These are phyloP conservation scores for Chiua sp. DNA, from an alignment of 1,284 basidiomycete genomes.

Conservation along the genomic window DNA sequence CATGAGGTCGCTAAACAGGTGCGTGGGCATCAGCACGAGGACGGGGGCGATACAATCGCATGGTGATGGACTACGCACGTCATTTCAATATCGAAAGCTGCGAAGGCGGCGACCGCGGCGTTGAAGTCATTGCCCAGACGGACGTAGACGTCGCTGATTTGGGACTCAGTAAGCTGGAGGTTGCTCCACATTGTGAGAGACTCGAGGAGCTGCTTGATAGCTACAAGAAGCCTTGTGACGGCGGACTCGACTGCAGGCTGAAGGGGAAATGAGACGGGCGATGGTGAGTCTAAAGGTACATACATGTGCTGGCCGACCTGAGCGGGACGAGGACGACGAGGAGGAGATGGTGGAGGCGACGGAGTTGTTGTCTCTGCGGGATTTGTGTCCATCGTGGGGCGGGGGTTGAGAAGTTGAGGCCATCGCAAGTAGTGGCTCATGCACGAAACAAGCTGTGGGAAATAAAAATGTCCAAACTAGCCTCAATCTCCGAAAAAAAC, in stretches of 20 bases:
- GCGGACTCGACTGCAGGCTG: slow-evolving; percentile 87
- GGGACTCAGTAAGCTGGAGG: slow-evolving; percentile 73
- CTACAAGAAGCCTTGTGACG: slow-evolving; percentile 92
- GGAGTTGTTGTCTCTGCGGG: slow-evolving; percentile 52
- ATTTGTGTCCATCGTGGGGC: slow-evolving; percentile 44
- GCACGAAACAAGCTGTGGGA: no score
- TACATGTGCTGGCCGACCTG: slow-evolving; percentile 35
- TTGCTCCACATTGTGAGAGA: slow-evolving; percentile 90
- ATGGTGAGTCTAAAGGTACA: slow-evolving; percentile 9
- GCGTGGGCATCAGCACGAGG: slow-evolving; percentile 19
- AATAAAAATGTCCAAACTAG: no score
- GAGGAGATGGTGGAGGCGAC: slow-evolving; percentile 45
- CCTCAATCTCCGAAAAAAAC: no score
- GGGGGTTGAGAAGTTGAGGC: slow-evolving; percentile 10
- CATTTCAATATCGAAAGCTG: slow-evolving; percentile 89
- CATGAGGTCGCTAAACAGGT: slow-evolving; percentile 75
- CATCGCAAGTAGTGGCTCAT: slow-evolving; percentile 5
- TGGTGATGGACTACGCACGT: slow-evolving; percentile 59
- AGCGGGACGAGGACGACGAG: slow-evolving; percentile 32
- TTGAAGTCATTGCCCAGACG: slow-evolving; percentile 98
- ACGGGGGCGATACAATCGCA: slow-evolving; percentile 12
- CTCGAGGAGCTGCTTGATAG: slow-evolving; percentile 95
- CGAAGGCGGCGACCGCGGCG: slow-evolving; percentile 89
- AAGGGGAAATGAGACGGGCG: not conserved
- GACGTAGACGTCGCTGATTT: slow-evolving; percentile 98